phyloP scores from a whole-genome alignment of 2,329 filamentous ascomycete species.

The Acrodontium crateriforme region DNA sequence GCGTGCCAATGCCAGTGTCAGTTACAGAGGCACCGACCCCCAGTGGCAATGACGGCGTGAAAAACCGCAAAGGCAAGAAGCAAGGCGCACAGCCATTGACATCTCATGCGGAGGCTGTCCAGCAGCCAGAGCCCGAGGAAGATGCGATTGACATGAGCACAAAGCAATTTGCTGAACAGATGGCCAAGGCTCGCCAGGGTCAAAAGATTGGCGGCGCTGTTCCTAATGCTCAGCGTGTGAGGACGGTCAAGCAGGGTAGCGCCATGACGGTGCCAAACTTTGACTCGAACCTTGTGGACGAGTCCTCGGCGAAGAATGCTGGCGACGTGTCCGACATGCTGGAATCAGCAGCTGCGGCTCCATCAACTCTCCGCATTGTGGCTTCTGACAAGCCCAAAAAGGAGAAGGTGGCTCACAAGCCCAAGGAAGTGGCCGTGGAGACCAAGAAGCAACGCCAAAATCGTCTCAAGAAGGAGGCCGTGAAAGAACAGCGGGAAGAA shows the following conservation, averaged over 20 bases:
- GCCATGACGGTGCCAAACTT: conserved; percentile 34
- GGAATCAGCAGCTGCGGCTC: conserved; percentile 52
- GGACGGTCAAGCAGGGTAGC: conserved; percentile 53
- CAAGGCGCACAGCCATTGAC: conserved; percentile 5
- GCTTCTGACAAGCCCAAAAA: conserved; percentile 43
- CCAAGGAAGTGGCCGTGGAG: conserved; percentile 51
- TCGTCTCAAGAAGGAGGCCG: conserved; percentile 71
- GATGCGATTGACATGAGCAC: conserved; percentile 53
- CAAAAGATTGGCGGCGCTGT: conserved; percentile 37
- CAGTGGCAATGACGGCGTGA: conserved; percentile 8
- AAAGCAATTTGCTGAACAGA: conserved; percentile 62
- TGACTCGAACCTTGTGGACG: conserved; percentile 58
- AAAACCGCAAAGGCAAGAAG: conserved; percentile 17
- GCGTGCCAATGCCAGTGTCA: conserved; percentile 9
- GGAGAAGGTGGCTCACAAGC: conserved; percentile 44
- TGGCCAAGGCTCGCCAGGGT: conserved; percentile 58
- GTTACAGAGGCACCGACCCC: conserved; percentile 9
- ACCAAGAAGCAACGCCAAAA: conserved; percentile 95
- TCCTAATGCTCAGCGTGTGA: conserved; percentile 30
- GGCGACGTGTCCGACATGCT: conserved; percentile 85
- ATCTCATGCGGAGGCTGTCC: conserved; percentile 9
- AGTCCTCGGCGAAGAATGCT: conserved; percentile 46
- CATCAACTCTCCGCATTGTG: conserved; percentile 66
- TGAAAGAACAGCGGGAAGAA: conserved; percentile 60
- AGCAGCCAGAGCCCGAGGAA: conserved; percentile 16